A percentile compares a stretch with the other conserved stretches of the same genome.
Conservation (phyloP, 2,329 filamentous ascomycete species). For the Stachybotrys chlorohalonatus region DNA sequence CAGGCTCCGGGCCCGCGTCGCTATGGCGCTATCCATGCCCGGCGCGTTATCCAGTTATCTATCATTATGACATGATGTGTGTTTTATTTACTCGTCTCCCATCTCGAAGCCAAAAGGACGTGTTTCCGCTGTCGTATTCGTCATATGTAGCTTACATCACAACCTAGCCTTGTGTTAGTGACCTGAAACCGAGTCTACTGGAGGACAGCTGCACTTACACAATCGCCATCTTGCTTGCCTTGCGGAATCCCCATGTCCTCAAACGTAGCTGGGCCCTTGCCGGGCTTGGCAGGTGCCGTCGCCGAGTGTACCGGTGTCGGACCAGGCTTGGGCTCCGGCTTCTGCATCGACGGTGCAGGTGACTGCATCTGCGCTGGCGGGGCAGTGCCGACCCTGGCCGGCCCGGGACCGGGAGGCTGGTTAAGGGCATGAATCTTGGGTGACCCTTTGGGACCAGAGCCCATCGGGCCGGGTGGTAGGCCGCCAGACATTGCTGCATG, state of each 20-base stretch:
- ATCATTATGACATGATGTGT: not conserved
- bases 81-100: not conserved
- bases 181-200: not conserved
- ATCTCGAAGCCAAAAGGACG: not conserved
- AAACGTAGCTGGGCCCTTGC: conserved; percentile 86
- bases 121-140: not conserved
- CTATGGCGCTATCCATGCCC: too few species aligned
- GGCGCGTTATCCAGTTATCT: not conserved
- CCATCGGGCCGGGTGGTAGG: not conserved
- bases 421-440: conserved; percentile 2
- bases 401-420: conserved; percentile 11
- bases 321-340: conserved; percentile 15
- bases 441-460: not conserved
- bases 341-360: not conserved
- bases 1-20: too few species aligned
- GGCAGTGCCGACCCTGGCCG: conserved; percentile 26
- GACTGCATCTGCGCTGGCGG: conserved; percentile 22
- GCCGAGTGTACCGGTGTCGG: conserved; percentile 22
- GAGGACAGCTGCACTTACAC: conserved; percentile 52
- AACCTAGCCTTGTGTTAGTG: conserved; percentile 1
- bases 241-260: conserved; percentile 95
- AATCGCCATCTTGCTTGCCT: conserved; percentile 78
- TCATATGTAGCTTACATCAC: conserved; percentile 4
- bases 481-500: not conserved
- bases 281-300: conserved; percentile 28